Conservation (phyloP, 2,329 filamentous ascomycete genomes). For the Zarea fungicola region DNA sequence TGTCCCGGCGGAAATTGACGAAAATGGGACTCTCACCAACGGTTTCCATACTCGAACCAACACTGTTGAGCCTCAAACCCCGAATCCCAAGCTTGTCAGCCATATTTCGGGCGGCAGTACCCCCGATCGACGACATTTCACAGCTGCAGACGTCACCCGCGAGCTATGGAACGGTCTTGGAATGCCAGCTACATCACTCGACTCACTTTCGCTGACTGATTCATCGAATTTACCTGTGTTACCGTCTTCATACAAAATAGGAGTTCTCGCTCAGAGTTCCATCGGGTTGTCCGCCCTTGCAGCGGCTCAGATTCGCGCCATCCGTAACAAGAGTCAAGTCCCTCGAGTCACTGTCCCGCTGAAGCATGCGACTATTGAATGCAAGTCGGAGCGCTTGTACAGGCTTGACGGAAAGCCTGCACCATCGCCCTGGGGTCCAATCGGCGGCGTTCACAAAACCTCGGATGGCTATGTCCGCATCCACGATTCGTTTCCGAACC, state of each 20-base stretch:
- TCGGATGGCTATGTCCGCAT: conserved; percentile 48
- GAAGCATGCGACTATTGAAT: conserved; percentile 45
- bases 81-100: no score
- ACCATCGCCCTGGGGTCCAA: conserved; percentile 30
- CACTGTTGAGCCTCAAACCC: no score
- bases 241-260: conserved; percentile 49
- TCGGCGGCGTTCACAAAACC: conserved; percentile 48
- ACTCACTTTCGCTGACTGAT: neutral
- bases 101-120: no score
- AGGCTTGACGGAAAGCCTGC: conserved; percentile 30
- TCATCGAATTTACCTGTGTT: neutral
- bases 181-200: neutral
- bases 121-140: no score
- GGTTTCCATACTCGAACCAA: neutral
- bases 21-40: neutral
- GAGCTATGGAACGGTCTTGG: neutral
- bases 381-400: conserved; percentile 48
- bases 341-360: conserved; percentile 38
- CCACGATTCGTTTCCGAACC: conserved; percentile 50
- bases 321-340: conserved; percentile 20
- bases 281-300: conserved; percentile 46
- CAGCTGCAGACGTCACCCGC: neutral
- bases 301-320: conserved; percentile 40
- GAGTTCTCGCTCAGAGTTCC: conserved; percentile 45
- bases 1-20: conserved; percentile 11